Evolutionary conservation across 208 protist genomes (phyloP).

Genomic region (Acanthamoeba healyi): DNA sequence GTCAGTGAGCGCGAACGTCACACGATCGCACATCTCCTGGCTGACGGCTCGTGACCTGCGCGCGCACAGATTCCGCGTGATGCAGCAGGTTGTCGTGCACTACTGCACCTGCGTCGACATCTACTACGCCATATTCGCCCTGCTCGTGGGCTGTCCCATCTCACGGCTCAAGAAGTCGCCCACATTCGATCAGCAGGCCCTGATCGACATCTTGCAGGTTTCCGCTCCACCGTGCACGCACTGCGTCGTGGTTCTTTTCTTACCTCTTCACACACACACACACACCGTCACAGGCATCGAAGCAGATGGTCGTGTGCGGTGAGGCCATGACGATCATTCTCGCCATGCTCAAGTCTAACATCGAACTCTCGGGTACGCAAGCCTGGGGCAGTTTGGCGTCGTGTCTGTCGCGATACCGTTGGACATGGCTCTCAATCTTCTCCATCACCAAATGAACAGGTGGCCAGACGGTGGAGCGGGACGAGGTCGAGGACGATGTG

Average conservation of each 20-base stretch:
- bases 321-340: conserved; percentile 50
- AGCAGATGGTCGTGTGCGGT: conserved; percentile 71
- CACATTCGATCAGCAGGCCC: not conserved
- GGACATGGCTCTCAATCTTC: too few relatives aligned
- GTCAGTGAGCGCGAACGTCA: too few relatives aligned
- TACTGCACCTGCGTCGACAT: conserved; percentile 66
- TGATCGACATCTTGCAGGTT: conserved; percentile 36
- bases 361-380: conserved; percentile 11
- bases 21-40: too few relatives aligned
- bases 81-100: conserved; percentile 66
- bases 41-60: not conserved
- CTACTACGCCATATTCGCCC: conserved; percentile 53
- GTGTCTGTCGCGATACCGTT: too few relatives aligned
- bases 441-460: not conserved
- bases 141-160: conserved; percentile 52
- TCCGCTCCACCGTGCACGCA: not conserved
- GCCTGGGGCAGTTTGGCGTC: too few relatives aligned
- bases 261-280: not conserved
- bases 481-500: conserved; percentile 25
- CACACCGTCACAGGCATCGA: not conserved
- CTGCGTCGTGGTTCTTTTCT: not conserved
- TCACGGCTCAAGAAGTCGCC: conserved; percentile 37
- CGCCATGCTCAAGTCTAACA: conserved; percentile 73
- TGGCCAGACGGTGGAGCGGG: not conserved
- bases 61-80: conserved; percentile 8